Evolutionary conservation across 1,139 yeast species (phyloP).

Genomic region (Debaryomycetaceae sp.): DNA sequence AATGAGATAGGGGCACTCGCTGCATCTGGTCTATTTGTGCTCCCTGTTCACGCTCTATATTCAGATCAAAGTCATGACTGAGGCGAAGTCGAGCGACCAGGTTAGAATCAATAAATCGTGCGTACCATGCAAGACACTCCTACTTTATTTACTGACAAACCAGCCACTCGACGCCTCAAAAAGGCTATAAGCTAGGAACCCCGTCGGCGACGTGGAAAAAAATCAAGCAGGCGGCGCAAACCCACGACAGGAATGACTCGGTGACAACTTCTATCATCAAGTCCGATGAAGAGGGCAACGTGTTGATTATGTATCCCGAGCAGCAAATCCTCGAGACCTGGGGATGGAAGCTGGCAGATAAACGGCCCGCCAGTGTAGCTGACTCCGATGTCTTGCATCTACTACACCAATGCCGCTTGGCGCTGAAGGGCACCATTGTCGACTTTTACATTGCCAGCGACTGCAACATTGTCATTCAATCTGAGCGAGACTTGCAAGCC

Average conservation of each 20-base stretch:
- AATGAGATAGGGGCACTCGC: background rate
- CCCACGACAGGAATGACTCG: slow-evolving; percentile 8
- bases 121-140: slow-evolving; percentile 6
- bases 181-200: slow-evolving; percentile 37
- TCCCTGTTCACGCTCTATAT: background rate
- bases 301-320: slow-evolving; percentile 30
- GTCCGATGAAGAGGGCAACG: slow-evolving; percentile 44
- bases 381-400: slow-evolving; percentile 13
- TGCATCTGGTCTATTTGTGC: slow-evolving; percentile 1
- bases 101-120: slow-evolving; percentile 17
- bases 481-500: too few species aligned
- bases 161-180: slow-evolving; percentile 20
- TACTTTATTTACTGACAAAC: slow-evolving; percentile 1
- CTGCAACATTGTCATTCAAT: too few species aligned
- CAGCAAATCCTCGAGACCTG: slow-evolving; percentile 39
- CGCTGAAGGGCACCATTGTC: background rate
- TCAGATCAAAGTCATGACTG: slow-evolving; percentile 12
- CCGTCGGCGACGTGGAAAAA: slow-evolving; percentile 44
- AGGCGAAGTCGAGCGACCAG: slow-evolving; percentile 14
- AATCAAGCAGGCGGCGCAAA: slow-evolving; percentile 31
- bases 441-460: background rate
- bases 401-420: too few species aligned
- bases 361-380: slow-evolving; percentile 3
- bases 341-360: slow-evolving; percentile 14
- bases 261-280: slow-evolving; percentile 18